phyloP scores from a whole-genome alignment of 192 early-diverging fungal genomes.

The Entomortierella beljakovae region DNA sequence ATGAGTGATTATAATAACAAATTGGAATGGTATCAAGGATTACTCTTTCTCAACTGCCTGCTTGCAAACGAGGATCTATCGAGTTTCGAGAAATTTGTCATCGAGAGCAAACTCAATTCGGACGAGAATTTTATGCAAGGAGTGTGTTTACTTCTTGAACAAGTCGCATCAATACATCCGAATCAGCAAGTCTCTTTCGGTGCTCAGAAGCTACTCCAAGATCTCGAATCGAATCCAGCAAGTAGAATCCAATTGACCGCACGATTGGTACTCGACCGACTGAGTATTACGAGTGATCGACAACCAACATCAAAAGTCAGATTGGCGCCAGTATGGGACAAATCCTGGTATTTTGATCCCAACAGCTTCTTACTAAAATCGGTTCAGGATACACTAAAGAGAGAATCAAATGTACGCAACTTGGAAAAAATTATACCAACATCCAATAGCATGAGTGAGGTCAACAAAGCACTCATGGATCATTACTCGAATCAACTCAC shows the following conservation, averaged over 20 bases:
- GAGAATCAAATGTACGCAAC: no score
- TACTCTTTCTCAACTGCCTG: neutral
- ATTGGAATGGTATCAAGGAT: neutral
- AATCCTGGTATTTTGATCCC: no score
- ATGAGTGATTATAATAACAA: neutral
- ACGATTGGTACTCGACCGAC: no score
- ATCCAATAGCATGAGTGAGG: neutral
- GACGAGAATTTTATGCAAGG: neutral
- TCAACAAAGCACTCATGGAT: conserved; percentile 4
- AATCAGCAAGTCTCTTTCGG: neutral
- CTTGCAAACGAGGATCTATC: neutral
- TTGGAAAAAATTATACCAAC: neutral
- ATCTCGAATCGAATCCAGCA: neutral
- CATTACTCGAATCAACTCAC: conserved; percentile 2
- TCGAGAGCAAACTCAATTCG: neutral
- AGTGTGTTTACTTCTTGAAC: neutral
- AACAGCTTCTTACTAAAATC: no score
- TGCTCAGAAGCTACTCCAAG: neutral
- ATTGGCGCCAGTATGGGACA: no score
- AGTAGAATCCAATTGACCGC: no score
- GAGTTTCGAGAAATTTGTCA: neutral
- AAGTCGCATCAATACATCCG: neutral
- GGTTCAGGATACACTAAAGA: no score
- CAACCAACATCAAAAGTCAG: no score
- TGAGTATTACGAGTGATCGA: no score